Base-by-base conservation (phyloP, 163 green algal genomes). In the Coccomyxa subellipsoidea region DNA sequence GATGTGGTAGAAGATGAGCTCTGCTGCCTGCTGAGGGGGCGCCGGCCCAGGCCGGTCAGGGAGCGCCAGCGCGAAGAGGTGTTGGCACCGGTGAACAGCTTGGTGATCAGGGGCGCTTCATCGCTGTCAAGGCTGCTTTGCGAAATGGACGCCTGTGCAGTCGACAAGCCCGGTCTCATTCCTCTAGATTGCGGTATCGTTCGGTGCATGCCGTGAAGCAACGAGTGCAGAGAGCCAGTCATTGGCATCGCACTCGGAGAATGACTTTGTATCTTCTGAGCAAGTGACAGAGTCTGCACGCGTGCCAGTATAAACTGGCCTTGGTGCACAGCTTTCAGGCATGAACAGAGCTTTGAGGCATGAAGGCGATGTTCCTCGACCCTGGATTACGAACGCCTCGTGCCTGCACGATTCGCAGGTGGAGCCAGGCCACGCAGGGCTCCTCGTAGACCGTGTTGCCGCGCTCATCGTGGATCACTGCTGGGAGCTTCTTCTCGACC, bases 371-470 rank as follows among this genome's bases (percentile, higher is more conserved):
- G n/a, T n/a, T n/a, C n/a, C n/a, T n/a, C n/a, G n/a, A n/a, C n/a
- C n/a, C n/a, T n/a, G n/a, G n/a, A n/a, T n/a, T n/a, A n/a, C n/a
- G n/a, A n/a, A n/a, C n/a, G n/a, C n/a, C n/a, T n/a, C n/a, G n/a
- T n/a, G 81, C 76, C 0, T 54, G 7, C 15, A 77, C 73, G 15
- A 86, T 40, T 0, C 72, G 83, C 9, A 86, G 27, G 0, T 76
- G 72, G 78, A 86, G 71, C 78, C 78, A 86, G 54, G 80, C 83
- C 1, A 86, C 59, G 4, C 80, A 80, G 21, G 83, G 83, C 75
- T 84, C 83, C 73, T 86, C 83, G 37, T 82, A 86, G 36, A 86
- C 53, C 2, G 38, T 37, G 23, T 81, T 79, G 32, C 38, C 31
- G 21, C 25, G 18, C 70, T 73, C 66, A n/a, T 40, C 69, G 54